phyloP scores from a whole-genome alignment of 768 basidiomycete genomes.

The Termitomyces sp. region DNA sequence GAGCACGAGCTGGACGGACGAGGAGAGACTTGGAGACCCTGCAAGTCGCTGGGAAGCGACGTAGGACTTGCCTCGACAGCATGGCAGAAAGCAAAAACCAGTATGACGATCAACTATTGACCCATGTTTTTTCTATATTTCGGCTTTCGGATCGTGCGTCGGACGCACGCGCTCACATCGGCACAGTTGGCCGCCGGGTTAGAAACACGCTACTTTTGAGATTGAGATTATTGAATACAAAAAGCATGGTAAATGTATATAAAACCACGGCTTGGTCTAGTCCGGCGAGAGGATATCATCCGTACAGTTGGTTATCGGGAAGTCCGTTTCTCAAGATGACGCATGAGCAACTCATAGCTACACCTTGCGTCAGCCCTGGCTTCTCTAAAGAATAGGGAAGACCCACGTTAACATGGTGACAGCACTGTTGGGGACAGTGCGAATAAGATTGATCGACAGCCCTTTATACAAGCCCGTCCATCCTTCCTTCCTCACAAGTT shows the following conservation, averaged over 20 bases:
- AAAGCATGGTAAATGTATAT: neutral
- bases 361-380: neutral
- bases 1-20: constrained; percentile 18
- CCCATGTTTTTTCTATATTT: neutral
- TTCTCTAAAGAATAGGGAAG: neutral
- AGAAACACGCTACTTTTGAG: too few species aligned
- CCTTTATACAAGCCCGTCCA: constrained; percentile 91
- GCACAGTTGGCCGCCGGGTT: neutral
- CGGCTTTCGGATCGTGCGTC: neutral
- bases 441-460: constrained; percentile 85
- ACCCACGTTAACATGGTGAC: constrained; percentile 91
- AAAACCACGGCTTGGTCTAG: neutral
- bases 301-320: constrained; percentile 3
- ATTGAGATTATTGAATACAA: neutral
- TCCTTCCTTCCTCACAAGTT: constrained; percentile 77
- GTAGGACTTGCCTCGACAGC: constrained; percentile 28
- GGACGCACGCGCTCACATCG: neutral
- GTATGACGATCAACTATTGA: neutral
- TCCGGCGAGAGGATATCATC: neutral
- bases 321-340: constrained; percentile 37
- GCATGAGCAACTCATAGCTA: constrained; percentile 52
- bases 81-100: constrained; percentile 15
- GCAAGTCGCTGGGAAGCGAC: constrained; percentile 23
- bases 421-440: constrained; percentile 95
- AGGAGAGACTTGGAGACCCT: constrained; percentile 11